Evolutionary conservation across 768 basidiomycete species (phyloP).

Genomic region (Mycena chlorophos): DNA sequence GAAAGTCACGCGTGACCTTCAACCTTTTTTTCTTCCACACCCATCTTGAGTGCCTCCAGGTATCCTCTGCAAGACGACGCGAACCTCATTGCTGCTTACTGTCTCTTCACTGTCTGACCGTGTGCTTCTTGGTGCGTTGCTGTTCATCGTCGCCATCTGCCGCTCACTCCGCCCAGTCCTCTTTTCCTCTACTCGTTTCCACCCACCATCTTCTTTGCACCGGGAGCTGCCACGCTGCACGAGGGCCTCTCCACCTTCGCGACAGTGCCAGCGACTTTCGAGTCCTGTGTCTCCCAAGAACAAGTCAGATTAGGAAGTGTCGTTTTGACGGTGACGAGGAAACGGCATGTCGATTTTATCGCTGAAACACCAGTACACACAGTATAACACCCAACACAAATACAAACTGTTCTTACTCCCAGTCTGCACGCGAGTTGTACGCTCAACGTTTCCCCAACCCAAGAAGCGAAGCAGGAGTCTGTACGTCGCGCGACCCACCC

Average conservation of each 20-base stretch:
- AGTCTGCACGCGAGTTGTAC: not conserved
- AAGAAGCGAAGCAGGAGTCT: conserved; percentile 36
- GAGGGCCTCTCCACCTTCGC: conserved; percentile 11
- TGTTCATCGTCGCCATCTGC: no score
- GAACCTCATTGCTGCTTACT: no score
- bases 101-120: no score
- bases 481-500: conserved; percentile 41
- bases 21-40: no score
- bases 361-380: conserved; percentile 16
- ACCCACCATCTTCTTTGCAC: not conserved
- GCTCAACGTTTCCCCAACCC: conserved; percentile 24
- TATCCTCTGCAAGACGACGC: no score
- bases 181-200: no score
- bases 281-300: conserved; percentile 21
- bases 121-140: no score
- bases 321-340: conserved; percentile 19
- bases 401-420: not conserved
- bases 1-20: no score
- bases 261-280: conserved; percentile 22
- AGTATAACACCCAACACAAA: conserved; percentile 2
- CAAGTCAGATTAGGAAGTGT: conserved; percentile 23
- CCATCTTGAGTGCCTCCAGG: no score
- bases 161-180: no score
- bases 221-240: conserved; percentile 21
- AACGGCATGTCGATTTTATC: conserved; percentile 24